These are phyloP conservation scores for Serendipita vermifera DNA, from an alignment of 768 basidiomycete species.

Conservation along the genomic window DNA sequence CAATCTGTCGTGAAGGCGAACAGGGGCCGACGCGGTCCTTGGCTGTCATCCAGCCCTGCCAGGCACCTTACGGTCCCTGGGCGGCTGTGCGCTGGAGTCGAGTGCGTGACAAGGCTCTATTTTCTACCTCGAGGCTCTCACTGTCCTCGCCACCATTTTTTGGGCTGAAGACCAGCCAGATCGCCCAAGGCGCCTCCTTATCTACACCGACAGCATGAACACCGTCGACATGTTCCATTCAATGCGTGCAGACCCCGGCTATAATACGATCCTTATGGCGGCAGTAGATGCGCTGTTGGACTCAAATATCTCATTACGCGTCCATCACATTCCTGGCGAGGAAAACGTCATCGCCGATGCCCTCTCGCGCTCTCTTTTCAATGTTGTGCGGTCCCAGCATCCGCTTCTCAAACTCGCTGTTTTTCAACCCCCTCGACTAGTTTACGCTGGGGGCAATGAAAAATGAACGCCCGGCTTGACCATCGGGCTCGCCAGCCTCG, in stretches of 20 bases:
- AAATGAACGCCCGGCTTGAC: no score
- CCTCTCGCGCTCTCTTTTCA: slow-evolving; percentile 23
- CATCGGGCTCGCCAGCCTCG: slow-evolving; percentile 23
- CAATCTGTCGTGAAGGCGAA: no score
- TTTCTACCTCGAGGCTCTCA: slow-evolving; percentile 11
- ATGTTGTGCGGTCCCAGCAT: no score
- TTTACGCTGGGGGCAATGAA: no score
- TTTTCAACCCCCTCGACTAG: no score
- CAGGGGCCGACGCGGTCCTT: no score
- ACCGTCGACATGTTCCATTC: slow-evolving; percentile 20
- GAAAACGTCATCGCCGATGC: slow-evolving; percentile 25
- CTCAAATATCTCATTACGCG: slow-evolving; percentile 15
- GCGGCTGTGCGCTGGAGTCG: no score
- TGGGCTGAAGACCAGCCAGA: neutral
- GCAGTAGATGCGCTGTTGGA: slow-evolving; percentile 17
- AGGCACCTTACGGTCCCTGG: no score
- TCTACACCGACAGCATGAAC: slow-evolving; percentile 21
- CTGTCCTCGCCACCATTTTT: slow-evolving; percentile 8
- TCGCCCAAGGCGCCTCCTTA: slow-evolving; percentile 11
- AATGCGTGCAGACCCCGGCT: slow-evolving; percentile 14
- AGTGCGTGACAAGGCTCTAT: no score
- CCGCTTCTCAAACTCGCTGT: no score
- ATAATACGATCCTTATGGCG: slow-evolving; percentile 21
- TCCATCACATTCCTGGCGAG: slow-evolving; percentile 20
- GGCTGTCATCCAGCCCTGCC: no score